Evolutionary conservation across 306 rosid genomes (phyloP), one percentile per base, ranked within the genome.

Genomic region (Malus orientalis): DNA sequence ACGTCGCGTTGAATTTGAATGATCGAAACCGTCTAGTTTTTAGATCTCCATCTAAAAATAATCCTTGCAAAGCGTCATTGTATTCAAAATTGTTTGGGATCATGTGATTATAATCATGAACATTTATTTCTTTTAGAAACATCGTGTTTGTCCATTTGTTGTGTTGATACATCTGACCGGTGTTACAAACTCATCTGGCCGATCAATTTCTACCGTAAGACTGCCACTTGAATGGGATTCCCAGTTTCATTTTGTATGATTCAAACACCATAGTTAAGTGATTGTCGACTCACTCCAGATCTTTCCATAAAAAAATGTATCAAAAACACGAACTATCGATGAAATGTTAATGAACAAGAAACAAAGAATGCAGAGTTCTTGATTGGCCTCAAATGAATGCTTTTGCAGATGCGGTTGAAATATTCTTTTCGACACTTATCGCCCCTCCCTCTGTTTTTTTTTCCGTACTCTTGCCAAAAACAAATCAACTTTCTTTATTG

Each of bases 401-500:
- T 51, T 55, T 55, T 25, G 25, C 80, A 54, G 58, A 75, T 62
- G 77, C 45, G 22, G 13, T 74, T 33, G 49, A 67, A 67, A 58
- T 29, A 13, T 54, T 51, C 3, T 54, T 27, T 20, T 71, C 51
- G 12, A 6, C 20, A 18, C 27, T 71, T 47, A 30, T 45, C 19
- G 0, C 54, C 32, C 36, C 20, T 49, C 55, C 55, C 55, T 49
- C 7, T 4, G 1, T 15, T 53, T 20, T 8, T 61, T 20, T 8
- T 36, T 36, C 38, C 9, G 1, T n/a, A 60, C 44, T 61, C 45
- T 33, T 59, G 53, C 44, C 15, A 2, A 76, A 38, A 42, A 12
- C 36, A 32, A 59, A 54, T 57, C 63, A 55, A 47, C 40, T 55
- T 16, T 69, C 53, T 68, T 40, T 78, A 70, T 82, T 72, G 73